Percentiles rank a stretch among this genome's conserved stretches.
These are phyloP conservation scores for Orychophragmus violaceus DNA, from an alignment of 345 rosid genomes.

Conservation along the genomic window DNA sequence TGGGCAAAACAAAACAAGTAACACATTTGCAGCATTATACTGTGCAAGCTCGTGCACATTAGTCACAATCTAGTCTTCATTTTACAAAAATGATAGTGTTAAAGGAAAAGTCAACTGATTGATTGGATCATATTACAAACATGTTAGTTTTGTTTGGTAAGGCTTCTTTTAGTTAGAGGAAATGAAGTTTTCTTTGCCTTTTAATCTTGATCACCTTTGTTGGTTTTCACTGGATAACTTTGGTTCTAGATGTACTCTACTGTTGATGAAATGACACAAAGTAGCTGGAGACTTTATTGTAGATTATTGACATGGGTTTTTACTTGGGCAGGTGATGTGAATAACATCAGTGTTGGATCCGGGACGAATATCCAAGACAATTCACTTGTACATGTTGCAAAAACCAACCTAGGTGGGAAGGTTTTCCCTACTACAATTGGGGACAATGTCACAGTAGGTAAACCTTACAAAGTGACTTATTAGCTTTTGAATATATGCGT, in stretches of 20 bases:
- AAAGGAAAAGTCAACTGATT: too few species aligned
- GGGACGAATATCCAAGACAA: conserved; percentile 97
- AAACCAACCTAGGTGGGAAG: conserved; percentile 81
- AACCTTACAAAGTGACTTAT: conserved; percentile 15
- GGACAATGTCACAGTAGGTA: conserved; percentile 93
- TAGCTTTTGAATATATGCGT: neutral
- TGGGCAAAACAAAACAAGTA: neutral
- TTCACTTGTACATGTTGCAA: conserved; percentile 95
- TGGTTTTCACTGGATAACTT: too few species aligned
- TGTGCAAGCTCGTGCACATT: neutral
- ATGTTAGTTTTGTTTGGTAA: too few species aligned
- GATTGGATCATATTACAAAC: too few species aligned
- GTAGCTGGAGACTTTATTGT: neutral
- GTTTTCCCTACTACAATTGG: conserved; percentile 81
- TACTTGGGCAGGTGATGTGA: conserved; percentile 66
- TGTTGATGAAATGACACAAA: neutral
- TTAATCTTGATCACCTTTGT: too few species aligned
- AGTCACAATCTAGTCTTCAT: too few species aligned
- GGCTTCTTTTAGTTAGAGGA: too few species aligned
- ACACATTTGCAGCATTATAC: neutral
- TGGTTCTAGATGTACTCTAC: neutral
- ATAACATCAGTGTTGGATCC: conserved; percentile 74
- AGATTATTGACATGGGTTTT: neutral
- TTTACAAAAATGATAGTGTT: too few species aligned
- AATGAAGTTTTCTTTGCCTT: too few species aligned